Conservation (phyloP, 2,329 filamentous ascomycete species). For the Beauveria medogensis region DNA sequence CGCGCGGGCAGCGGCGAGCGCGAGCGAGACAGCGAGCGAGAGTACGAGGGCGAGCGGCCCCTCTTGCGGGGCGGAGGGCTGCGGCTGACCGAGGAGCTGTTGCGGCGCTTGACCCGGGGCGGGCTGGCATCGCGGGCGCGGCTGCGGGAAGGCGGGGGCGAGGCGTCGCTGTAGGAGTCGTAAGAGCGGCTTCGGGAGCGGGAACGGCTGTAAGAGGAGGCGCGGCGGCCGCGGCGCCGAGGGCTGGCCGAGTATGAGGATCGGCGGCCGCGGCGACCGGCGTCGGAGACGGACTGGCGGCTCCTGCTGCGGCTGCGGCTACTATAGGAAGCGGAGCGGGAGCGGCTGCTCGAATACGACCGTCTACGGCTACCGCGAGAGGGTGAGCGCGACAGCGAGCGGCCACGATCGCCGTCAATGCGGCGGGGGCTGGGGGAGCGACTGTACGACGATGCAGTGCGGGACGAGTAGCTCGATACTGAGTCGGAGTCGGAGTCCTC, state of each 20-base stretch:
- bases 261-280: not conserved
- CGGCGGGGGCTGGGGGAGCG: conserved; percentile 16
- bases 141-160: not conserved
- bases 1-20: not conserved
- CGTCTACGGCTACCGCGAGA: conserved; percentile 17
- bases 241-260: not conserved
- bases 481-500: conserved; percentile 59
- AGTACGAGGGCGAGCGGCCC: not conserved
- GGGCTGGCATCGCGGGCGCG: not conserved
- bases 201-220: not conserved
- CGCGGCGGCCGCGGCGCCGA: not conserved
- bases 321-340: conserved; percentile 29
- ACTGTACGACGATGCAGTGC: conserved; percentile 46
- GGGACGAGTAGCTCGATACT: conserved; percentile 71
- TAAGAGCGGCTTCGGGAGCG: conserved; percentile 10
- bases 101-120: not conserved
- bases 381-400: conserved; percentile 23
- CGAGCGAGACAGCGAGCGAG: not conserved
- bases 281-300: not conserved
- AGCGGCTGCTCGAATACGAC: conserved; percentile 23
- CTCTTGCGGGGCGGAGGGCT: not conserved
- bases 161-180: conserved; percentile 7
- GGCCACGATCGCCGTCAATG: conserved; percentile 16
- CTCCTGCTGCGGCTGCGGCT: conserved; percentile 26
- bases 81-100: conserved; percentile 6